These are phyloP conservation scores for Paraconiothyrium sp. DNA, from an alignment of 2,329 filamentous ascomycete species.

Conservation along the genomic window DNA sequence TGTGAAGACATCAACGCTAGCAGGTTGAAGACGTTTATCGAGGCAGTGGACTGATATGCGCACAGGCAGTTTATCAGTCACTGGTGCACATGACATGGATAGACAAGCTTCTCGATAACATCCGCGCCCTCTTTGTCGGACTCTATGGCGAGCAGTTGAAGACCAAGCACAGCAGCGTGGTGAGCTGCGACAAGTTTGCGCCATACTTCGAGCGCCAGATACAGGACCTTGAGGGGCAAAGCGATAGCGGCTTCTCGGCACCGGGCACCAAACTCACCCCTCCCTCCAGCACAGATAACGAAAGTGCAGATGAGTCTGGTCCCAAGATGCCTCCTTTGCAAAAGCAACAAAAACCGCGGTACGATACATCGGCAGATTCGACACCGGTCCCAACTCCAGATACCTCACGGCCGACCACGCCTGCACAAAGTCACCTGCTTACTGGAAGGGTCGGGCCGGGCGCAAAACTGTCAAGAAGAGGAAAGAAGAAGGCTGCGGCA, in stretches of 20 bases:
- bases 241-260: slow-evolving; percentile 41
- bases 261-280: slow-evolving; percentile 61
- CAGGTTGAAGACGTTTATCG: background rate
- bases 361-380: slow-evolving; percentile 69
- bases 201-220: slow-evolving; percentile 95
- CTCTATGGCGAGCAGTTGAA: slow-evolving; percentile 89
- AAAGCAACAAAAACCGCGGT: slow-evolving; percentile 50
- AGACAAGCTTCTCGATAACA: slow-evolving; percentile 94
- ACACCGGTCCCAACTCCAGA: slow-evolving; percentile 77
- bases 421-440: slow-evolving; percentile 72
- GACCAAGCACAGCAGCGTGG: slow-evolving; percentile 78
- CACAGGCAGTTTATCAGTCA: slow-evolving; percentile 93
- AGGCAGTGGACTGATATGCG: slow-evolving; percentile 6
- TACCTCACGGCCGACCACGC: slow-evolving; percentile 81
- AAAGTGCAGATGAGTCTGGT: slow-evolving; percentile 60
- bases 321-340: slow-evolving; percentile 63
- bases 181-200: slow-evolving; percentile 82
- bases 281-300: slow-evolving; percentile 60
- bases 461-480: slow-evolving; percentile 80
- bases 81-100: slow-evolving; percentile 96
- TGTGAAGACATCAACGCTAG: slow-evolving; percentile 36
- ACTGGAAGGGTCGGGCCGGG: slow-evolving; percentile 79
- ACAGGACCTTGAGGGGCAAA: slow-evolving; percentile 75
- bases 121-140: slow-evolving; percentile 89
- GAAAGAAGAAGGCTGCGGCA: slow-evolving; percentile 72